Evolutionary conservation across 164 flowering plant species (phyloP).

Genomic region (Vitis rotundifolia): DNA sequence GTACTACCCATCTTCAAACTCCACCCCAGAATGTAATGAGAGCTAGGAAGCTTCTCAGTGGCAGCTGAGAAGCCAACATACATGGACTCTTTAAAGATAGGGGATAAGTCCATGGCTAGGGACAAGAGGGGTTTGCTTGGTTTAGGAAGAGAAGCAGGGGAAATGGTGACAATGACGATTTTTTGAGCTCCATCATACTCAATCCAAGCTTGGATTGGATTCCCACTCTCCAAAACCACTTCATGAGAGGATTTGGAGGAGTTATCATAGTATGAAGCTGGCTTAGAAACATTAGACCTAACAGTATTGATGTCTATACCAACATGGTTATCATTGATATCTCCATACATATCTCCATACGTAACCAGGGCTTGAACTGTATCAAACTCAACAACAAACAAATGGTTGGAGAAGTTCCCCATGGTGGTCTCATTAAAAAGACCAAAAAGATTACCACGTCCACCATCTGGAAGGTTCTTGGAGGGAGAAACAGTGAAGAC

Average conservation of each 20-base stretch:
- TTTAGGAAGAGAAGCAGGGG: conserved; percentile 4
- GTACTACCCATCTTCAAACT: too few relatives aligned
- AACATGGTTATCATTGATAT: conserved; percentile 9
- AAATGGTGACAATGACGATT: conserved; percentile 19
- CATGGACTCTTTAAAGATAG: conserved; percentile 20
- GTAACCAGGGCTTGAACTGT: conserved; percentile 1
- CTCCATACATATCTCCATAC: neutral
- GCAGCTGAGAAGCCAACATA: conserved; percentile 34
- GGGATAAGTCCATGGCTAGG: conserved; percentile 8
- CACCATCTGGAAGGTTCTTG: too few relatives aligned
- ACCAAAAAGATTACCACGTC: neutral
- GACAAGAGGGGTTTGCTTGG: conserved; percentile 25
- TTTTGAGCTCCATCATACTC: conserved; percentile 20
- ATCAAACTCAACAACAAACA: conserved; percentile 33
- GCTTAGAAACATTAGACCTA: neutral
- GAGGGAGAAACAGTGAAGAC: too few relatives aligned
- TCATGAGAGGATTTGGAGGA: neutral
- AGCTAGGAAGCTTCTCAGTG: conserved; percentile 2
- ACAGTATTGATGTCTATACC: conserved; percentile 9
- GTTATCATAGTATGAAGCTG: conserved; percentile 6
- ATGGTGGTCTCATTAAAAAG: neutral
- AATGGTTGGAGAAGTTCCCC: conserved; percentile 13
- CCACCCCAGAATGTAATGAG: too few relatives aligned
- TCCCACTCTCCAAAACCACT: conserved; percentile 1
- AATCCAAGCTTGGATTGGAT: conserved; percentile 18